Percentiles rank a stretch among this genome's conserved stretches.
Conservation (phyloP, 345 rosid species). For the Eucalyptus curtisii region DNA sequence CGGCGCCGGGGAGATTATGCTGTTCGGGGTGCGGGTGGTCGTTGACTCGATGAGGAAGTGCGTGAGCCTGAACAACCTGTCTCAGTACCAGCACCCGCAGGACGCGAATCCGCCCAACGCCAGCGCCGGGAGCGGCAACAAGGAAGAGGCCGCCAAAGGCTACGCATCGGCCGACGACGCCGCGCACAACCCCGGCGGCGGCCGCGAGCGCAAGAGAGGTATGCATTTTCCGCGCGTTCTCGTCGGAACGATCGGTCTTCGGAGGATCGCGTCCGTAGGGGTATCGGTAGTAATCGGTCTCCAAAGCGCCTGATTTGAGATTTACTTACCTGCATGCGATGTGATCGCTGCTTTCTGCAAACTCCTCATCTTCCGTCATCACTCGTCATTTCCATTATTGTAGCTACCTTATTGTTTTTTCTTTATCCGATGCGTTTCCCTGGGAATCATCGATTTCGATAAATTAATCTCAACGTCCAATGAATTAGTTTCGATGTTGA, state of each 20-base stretch:
- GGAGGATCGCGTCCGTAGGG: neutral
- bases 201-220: slow-evolving; percentile 89
- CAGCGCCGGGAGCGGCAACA: neutral
- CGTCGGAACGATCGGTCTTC: neutral
- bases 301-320: neutral
- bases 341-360: neutral
- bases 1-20: slow-evolving; percentile 52
- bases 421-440: neutral
- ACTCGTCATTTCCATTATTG: neutral
- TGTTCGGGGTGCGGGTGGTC: slow-evolving; percentile 83
- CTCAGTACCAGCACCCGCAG: slow-evolving; percentile 56
- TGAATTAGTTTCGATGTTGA: neutral
- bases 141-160: slow-evolving; percentile 27
- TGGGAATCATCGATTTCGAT: neutral
- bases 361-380: neutral
- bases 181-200: slow-evolving; percentile 28
- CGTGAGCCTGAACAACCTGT: slow-evolving; percentile 77
- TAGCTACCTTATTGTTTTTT: neutral
- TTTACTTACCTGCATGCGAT: neutral
- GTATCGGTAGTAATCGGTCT: neutral
- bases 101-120: neutral
- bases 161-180: slow-evolving; percentile 83
- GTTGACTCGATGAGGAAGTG: slow-evolving; percentile 92
- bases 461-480: neutral
- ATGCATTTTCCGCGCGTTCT: neutral